Evolutionary conservation across 441 rosid species (phyloP).

Genomic region (Melastoma candidum): DNA sequence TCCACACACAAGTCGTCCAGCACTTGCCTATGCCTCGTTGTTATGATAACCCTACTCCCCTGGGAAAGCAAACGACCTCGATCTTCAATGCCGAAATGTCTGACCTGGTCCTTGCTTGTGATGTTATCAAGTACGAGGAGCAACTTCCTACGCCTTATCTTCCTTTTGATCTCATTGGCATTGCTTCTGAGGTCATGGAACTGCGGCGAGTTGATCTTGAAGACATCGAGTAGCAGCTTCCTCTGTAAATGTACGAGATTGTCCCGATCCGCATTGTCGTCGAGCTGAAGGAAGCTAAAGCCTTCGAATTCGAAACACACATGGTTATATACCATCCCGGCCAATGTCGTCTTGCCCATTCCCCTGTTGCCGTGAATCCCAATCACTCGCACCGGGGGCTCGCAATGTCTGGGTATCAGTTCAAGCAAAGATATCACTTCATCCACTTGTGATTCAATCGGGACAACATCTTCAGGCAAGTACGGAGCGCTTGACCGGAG

Average conservation of each 20-base stretch:
- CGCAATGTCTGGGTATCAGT: not conserved
- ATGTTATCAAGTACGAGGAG: constrained; percentile 5
- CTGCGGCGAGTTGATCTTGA: not conserved
- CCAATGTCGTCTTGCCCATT: not conserved
- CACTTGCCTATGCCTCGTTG: no score
- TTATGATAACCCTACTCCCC: no score
- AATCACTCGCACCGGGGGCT: not conserved
- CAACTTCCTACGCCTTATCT: not conserved
- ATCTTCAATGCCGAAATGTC: no score
- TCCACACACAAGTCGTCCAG: no score
- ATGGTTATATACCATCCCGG: not conserved
- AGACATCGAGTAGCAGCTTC: constrained; percentile 1
- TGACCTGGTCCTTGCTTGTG: not conserved
- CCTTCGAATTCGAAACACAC: not conserved
- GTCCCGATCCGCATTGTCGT: not conserved
- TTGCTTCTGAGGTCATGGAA: not conserved
- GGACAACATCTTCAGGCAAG: not conserved
- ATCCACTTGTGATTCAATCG: not conserved
- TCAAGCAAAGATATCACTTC: not conserved
- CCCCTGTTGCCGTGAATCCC: constrained; percentile 2
- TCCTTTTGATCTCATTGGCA: not conserved
- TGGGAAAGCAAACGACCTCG: no score
- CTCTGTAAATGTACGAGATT: constrained; percentile 1
- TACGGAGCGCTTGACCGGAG: not conserved
- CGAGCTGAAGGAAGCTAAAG: constrained; percentile 3